Base-by-base conservation (phyloP, 371 early-diverging fungal species). In the Mortierella sp. region DNA sequence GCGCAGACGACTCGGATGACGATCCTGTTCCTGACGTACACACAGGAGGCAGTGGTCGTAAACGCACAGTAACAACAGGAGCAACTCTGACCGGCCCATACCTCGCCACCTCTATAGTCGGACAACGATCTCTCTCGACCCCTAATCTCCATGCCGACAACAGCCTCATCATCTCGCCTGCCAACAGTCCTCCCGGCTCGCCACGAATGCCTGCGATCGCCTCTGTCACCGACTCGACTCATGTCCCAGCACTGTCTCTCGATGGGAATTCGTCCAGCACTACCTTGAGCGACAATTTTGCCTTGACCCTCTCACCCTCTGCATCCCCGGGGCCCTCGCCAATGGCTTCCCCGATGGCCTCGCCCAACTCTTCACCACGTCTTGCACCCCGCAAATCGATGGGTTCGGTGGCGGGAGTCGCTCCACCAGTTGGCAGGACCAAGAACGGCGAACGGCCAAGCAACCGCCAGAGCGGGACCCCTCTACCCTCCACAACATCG, bases 101-200 rank as follows among this genome's bases (percentile, higher is more conserved):
- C 55, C 71, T 82, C n/a, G 38, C 87, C 49, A 55, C 79, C 10
- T 46, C 63, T 4, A 43, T 65, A 29, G 80, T 75, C 16, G 79
- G 87, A 29, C 78, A 79, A 35, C 79, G 87, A 54, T 86, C 87
- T 0, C 80, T 86, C 41, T 86, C 87, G 14, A 86, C 87, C 0
- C 87, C 87, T 41, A 86, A 86, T 58, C 78, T 86, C 43, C 87
- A 86, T 54, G 80, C 80, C 11, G 82, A 86, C 58, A 75, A 72
- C 65, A 80, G 75, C 44, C 63, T 82, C 24, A 82, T 82, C 51
- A 32, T 70, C 27, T 86, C 87, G 0, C 87, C 87, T 24, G 76
- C 80, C 51, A 82, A 80, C 54, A 86, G 87, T 65, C 87, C 87
- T 12, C 87, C 87, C 4, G 65, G 41, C 32, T 86, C 87, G 4